Conservation (phyloP, 2,329 filamentous ascomycete species). For the Pseudofabraea citricarpa region DNA sequence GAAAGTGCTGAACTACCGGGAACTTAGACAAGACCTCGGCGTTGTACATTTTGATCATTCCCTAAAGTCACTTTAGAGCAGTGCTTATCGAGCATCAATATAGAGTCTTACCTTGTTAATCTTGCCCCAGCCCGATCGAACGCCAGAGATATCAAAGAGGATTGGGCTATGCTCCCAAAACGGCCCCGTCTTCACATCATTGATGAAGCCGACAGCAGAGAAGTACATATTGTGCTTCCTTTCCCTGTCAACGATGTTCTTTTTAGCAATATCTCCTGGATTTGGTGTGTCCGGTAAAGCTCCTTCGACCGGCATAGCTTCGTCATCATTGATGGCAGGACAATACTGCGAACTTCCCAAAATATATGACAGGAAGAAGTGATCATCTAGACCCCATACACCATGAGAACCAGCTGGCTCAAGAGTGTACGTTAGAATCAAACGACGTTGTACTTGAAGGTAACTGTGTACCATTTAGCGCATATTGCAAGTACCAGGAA, state of each 20-base stretch:
- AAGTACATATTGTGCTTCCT: slow-evolving; percentile 81
- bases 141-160: slow-evolving; percentile 88
- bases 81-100: not conserved
- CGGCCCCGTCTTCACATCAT: slow-evolving; percentile 91
- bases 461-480: slow-evolving; percentile 48
- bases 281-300: slow-evolving; percentile 69
- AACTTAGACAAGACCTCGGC: slow-evolving; percentile 96
- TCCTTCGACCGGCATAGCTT: slow-evolving; percentile 71
- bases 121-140: slow-evolving; percentile 93
- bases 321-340: slow-evolving; percentile 61
- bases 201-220: slow-evolving; percentile 91
- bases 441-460: slow-evolving; percentile 69
- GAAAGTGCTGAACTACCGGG: slow-evolving; percentile 96
- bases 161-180: slow-evolving; percentile 98
- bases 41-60: slow-evolving; percentile 99
- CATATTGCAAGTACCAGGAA: slow-evolving; percentile 1
- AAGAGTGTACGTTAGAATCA: slow-evolving; percentile 87
- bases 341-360: slow-evolving; percentile 90
- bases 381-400: slow-evolving; percentile 98
- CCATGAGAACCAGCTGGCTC: slow-evolving; percentile 95
- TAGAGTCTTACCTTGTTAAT: slow-evolving; percentile 70
- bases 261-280: slow-evolving; percentile 63
- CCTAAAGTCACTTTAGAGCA: slow-evolving; percentile 40
- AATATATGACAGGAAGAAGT: slow-evolving; percentile 90
- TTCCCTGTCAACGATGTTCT: slow-evolving; percentile 58